Conservation (phyloP, 306 rosid genomes). For the Inga leiocalycina region DNA sequence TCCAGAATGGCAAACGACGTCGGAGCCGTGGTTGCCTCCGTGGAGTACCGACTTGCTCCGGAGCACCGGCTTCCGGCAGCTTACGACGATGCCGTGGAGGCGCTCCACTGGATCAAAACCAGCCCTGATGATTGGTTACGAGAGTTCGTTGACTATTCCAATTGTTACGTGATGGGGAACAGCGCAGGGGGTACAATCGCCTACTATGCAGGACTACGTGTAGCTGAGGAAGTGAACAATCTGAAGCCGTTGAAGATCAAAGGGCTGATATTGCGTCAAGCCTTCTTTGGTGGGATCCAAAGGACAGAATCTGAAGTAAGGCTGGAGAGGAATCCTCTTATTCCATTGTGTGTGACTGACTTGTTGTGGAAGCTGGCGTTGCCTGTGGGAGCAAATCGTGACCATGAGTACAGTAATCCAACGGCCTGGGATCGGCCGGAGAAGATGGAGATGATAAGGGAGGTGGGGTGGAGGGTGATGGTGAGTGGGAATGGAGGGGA, state of each 20-base stretch:
- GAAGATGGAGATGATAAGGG: neutral
- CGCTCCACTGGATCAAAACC: conserved; percentile 40
- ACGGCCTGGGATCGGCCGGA: conserved; percentile 12
- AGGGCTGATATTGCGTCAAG: conserved; percentile 51
- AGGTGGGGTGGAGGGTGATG: neutral
- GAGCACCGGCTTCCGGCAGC: conserved; percentile 59
- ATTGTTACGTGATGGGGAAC: conserved; percentile 47
- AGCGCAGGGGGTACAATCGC: conserved; percentile 58
- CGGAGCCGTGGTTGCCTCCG: conserved; percentile 40
- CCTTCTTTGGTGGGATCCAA: conserved; percentile 42
- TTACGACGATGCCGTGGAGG: conserved; percentile 51
- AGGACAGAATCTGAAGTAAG: conserved; percentile 41
- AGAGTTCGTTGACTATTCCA: conserved; percentile 37
- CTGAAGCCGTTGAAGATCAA: conserved; percentile 36
- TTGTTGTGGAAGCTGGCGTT: conserved; percentile 46
- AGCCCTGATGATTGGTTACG: conserved; percentile 44
- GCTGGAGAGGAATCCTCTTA: conserved; percentile 13
- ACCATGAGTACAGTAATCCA: neutral
- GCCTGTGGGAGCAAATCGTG: conserved; percentile 47
- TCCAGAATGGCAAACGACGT: conserved; percentile 16
- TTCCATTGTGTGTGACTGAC: conserved; percentile 26
- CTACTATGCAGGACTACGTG: conserved; percentile 43
- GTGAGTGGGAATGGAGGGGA: neutral
- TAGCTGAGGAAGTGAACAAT: neutral
- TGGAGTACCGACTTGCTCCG: conserved; percentile 58